A percentile compares a stretch with the other conserved stretches of the same genome.
Evolutionary conservation across 352 stramenopile genomes (phyloP).

Genomic region (Nothophytophthora sp.): DNA sequence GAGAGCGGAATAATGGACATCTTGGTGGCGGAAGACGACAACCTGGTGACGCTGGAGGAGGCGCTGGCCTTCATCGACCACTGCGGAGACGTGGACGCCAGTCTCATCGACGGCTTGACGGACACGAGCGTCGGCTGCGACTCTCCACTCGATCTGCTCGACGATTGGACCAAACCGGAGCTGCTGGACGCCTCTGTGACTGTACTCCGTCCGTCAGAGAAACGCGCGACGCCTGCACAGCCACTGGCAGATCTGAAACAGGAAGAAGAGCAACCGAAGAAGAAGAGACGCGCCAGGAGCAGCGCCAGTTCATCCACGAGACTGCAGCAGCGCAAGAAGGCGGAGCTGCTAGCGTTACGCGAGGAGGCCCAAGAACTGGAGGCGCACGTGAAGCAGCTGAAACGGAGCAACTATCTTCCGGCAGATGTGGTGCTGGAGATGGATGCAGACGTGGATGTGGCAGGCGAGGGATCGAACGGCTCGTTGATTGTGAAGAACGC

Average conservation of each 20-base stretch:
- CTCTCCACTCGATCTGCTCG: neutral
- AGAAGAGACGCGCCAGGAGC: conserved; percentile 16
- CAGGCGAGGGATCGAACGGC: neutral
- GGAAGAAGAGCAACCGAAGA: too few relatives aligned
- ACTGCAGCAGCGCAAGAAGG: conserved; percentile 16
- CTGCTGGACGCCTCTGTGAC: neutral
- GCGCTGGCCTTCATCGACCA: conserved; percentile 20
- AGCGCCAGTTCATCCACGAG: conserved; percentile 22
- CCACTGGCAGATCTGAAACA: neutral
- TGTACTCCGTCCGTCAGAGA: too few relatives aligned
- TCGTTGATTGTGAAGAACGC: neutral
- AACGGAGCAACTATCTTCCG: conserved; percentile 8
- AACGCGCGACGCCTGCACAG: neutral
- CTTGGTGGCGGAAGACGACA: conserved; percentile 4
- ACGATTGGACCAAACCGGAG: neutral
- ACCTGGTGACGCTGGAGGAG: conserved; percentile 7
- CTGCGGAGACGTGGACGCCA: neutral
- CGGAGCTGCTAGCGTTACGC: conserved; percentile 5
- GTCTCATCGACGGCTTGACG: too few relatives aligned
- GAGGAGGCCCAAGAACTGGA: conserved; percentile 10
- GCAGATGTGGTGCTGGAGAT: conserved; percentile 8
- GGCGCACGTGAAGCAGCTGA: conserved; percentile 6
- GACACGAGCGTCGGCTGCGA: neutral
- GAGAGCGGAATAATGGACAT: too few relatives aligned
- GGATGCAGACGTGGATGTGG: neutral